Evolutionary conservation across 257 asterid genomes (phyloP).

Genomic region (Nicotiana noctiflora): DNA sequence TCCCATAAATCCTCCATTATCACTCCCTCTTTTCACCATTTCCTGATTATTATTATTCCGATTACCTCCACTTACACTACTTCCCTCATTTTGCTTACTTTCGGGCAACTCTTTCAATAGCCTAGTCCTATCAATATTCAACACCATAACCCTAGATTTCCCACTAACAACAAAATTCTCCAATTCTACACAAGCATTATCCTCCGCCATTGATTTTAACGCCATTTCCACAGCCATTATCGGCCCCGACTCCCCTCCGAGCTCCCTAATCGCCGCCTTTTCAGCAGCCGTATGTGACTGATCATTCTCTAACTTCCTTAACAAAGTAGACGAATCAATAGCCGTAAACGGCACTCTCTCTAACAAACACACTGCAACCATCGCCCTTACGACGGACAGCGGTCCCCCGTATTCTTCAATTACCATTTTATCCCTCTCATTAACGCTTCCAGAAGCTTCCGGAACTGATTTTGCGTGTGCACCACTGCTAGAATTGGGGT

Average conservation of each 20-base stretch:
- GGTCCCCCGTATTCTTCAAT: conserved; percentile 70
- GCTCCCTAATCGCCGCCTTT: conserved; percentile 71
- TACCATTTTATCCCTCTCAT: conserved; percentile 35
- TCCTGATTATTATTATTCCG: conserved; percentile 16
- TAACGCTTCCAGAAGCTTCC: conserved; percentile 17
- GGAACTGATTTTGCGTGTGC: conserved; percentile 10
- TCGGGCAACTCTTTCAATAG: conserved; percentile 76
- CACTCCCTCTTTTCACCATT: conserved; percentile 29
- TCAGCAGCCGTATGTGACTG: conserved; percentile 42
- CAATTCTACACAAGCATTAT: conserved; percentile 74
- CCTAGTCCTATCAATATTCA: conserved; percentile 76
- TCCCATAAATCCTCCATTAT: conserved; percentile 39
- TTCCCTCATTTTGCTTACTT: conserved; percentile 50
- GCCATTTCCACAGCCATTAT: conserved; percentile 90
- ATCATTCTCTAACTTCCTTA: conserved; percentile 89
- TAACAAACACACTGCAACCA: conserved; percentile 84
- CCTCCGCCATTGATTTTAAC: conserved; percentile 77
- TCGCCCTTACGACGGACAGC: conserved; percentile 62
- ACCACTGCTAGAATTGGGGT: conserved; percentile 9
- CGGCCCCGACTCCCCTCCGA: conserved; percentile 77
- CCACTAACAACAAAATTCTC: conserved; percentile 86
- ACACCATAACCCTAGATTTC: conserved; percentile 71
- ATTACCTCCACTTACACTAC: conserved; percentile 32
- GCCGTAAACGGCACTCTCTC: conserved; percentile 77
- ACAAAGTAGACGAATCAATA: conserved; percentile 67